Evolutionary conservation across 345 rosid genomes (phyloP).

Genomic region (Dimocarpus longan): DNA sequence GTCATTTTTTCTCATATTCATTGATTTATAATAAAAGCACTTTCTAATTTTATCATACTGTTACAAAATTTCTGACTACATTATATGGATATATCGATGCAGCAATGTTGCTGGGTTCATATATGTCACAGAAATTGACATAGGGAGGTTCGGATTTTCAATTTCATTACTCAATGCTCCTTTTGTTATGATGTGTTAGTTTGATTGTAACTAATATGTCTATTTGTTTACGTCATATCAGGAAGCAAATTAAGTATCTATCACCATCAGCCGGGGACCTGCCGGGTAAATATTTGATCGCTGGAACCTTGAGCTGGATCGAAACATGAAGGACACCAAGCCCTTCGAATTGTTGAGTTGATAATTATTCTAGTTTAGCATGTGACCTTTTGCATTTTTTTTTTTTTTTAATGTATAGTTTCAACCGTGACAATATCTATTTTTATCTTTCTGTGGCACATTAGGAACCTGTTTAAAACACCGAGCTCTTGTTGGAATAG

Average conservation of each 20-base stretch:
- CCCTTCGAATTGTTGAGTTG: background rate
- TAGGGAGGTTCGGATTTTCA: constrained; percentile 43
- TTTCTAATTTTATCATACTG: background rate
- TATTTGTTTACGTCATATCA: constrained; percentile 24
- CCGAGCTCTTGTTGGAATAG: background rate
- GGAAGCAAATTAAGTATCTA: constrained; percentile 69
- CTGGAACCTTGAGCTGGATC: constrained; percentile 81
- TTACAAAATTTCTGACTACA: background rate
- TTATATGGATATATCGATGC: constrained; percentile 21
- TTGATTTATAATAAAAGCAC: background rate
- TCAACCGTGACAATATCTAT: no score
- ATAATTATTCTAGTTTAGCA: no score
- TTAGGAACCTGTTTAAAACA: no score
- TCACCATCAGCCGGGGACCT: constrained; percentile 73
- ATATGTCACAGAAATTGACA: constrained; percentile 70
- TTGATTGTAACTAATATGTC: background rate
- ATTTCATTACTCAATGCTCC: background rate
- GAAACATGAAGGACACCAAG: constrained; percentile 47
- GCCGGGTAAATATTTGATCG: constrained; percentile 67
- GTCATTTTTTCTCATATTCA: background rate
- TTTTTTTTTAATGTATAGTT: no score
- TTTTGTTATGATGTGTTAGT: background rate
- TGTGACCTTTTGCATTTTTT: no score
- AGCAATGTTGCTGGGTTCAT: constrained; percentile 90
- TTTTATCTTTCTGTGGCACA: no score